These are phyloP conservation scores for Eucalyptus urophylla DNA, from an alignment of 345 rosid genomes.

Conservation along the genomic window DNA sequence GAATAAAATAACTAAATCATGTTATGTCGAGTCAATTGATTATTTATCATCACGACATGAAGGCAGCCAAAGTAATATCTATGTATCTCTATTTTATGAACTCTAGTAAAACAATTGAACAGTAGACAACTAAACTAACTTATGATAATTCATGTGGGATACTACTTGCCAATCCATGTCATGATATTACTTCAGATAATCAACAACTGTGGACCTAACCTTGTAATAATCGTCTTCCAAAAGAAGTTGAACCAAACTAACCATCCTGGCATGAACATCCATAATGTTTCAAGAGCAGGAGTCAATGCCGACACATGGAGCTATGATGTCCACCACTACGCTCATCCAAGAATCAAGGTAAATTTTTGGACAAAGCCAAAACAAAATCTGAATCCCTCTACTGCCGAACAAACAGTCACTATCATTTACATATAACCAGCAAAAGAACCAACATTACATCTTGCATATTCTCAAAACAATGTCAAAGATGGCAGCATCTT, in stretches of 20 bases:
- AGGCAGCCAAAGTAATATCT: background rate
- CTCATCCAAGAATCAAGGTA: too few relatives aligned
- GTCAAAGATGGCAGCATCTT: too few relatives aligned
- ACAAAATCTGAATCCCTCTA: too few relatives aligned
- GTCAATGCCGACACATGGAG: background rate
- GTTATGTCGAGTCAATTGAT: too few relatives aligned
- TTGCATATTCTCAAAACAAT: background rate
- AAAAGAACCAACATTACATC: background rate
- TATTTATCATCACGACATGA: too few relatives aligned
- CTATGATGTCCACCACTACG: background rate
- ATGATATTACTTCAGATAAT: too few relatives aligned
- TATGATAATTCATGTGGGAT: background rate
- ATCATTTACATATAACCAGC: background rate
- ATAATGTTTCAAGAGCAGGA: background rate
- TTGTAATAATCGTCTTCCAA: background rate
- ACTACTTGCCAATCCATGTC: background rate
- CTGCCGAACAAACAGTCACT: too few relatives aligned
- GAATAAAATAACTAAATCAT: too few relatives aligned
- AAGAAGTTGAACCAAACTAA: too few relatives aligned
- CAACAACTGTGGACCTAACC: background rate
- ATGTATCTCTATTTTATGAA: background rate
- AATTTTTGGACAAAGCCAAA: too few relatives aligned
- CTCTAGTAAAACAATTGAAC: accelerated
- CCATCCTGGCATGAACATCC: background rate
- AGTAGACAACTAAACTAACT: too few relatives aligned